Evolutionary conservation across 305 asterid genomes (phyloP).

Genomic region (Fraxinus floribunda): DNA sequence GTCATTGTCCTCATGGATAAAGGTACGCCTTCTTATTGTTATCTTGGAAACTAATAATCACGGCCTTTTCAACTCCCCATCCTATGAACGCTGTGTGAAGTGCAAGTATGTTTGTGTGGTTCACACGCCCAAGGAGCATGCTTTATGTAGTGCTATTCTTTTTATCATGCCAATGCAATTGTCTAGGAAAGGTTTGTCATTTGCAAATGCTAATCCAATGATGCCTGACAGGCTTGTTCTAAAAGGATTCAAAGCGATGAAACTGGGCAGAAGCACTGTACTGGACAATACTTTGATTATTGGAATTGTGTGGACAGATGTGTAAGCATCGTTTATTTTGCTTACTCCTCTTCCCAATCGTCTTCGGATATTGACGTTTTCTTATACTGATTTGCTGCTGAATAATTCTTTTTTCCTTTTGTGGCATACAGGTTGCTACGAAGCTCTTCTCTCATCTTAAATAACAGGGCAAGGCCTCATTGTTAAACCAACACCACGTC

Average conservation of each 20-base stretch:
- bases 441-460: constrained; percentile 65
- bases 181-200: neutral
- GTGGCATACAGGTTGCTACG: constrained; percentile 61
- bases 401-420: constrained; percentile 1
- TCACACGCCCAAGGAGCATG: neutral
- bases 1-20: neutral
- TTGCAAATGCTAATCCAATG: neutral
- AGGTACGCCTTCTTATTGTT: neutral
- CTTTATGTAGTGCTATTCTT: neutral
- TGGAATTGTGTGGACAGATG: constrained; percentile 83
- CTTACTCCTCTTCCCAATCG: neutral
- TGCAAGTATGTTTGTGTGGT: neutral
- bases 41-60: neutral
- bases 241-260: constrained; percentile 71
- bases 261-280: constrained; percentile 76
- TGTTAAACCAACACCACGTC: constrained; percentile 11
- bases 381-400: constrained; percentile 6
- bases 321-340: constrained; percentile 39
- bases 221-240: constrained; percentile 55
- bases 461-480: constrained; percentile 30
- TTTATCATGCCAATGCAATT: neutral
- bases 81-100: neutral
- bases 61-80: neutral
- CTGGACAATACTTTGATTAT: constrained; percentile 86
- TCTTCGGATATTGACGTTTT: neutral